These are phyloP conservation scores for Oryza punctata DNA, from an alignment of 176 grass and related monocot species.

Conservation along the genomic window DNA sequence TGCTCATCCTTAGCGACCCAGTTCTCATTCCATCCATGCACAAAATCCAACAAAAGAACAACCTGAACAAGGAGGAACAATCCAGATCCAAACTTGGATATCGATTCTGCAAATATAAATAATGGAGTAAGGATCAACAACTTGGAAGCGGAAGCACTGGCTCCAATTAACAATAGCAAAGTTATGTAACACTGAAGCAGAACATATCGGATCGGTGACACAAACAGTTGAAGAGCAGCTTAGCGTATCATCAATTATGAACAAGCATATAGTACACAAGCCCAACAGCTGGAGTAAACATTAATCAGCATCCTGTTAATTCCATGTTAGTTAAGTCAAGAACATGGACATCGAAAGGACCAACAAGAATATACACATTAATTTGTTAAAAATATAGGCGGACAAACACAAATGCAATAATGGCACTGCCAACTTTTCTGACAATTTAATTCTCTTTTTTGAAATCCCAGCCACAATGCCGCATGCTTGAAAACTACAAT, in stretches of 20 bases:
- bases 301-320: background rate
- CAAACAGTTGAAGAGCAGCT: too few relatives aligned
- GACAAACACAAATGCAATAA: background rate
- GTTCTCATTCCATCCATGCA: slow-evolving; percentile 97
- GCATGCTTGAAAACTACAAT: background rate
- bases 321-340: background rate
- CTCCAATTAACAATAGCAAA: slow-evolving; percentile 26
- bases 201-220: background rate
- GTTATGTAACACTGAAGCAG: background rate
- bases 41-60: slow-evolving; percentile 92
- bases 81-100: slow-evolving; percentile 97
- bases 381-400: background rate
- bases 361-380: background rate
- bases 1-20: slow-evolving; percentile 96
- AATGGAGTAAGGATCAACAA: slow-evolving; percentile 1
- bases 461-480: background rate
- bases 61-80: slow-evolving; percentile 97
- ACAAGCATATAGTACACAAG: too few relatives aligned
- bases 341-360: background rate
- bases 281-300: background rate
- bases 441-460: background rate
- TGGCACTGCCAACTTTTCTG: background rate
- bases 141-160: background rate
- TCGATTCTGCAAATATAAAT: slow-evolving; percentile 66
- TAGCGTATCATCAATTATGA: too few relatives aligned